These are phyloP conservation scores for Cutaneotrichosporon sp. DNA, from an alignment of 1,284 basidiomycete genomes.

Conservation along the genomic window DNA sequence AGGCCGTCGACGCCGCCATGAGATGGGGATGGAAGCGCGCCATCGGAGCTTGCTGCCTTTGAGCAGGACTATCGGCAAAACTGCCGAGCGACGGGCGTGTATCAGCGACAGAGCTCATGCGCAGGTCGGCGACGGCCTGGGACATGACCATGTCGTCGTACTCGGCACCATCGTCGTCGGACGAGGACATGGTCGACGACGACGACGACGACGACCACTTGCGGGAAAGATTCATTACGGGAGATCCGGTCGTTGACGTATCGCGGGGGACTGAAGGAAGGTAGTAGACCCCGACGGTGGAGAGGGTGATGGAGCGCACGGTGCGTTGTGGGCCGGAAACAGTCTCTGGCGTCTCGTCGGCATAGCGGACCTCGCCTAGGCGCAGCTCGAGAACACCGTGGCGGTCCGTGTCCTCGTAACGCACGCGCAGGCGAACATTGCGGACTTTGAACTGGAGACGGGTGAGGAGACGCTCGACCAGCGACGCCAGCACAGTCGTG, in stretches of 20 bases:
- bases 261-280: conserved; percentile 6
- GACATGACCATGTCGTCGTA: conserved; percentile 49
- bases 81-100: too few relatives aligned
- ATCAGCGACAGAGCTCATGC: conserved; percentile 29
- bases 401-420: conserved; percentile 28
- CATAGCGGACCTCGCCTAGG: conserved; percentile 39
- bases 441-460: conserved; percentile 71
- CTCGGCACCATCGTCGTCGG: conserved; percentile 9
- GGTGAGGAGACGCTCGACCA: conserved; percentile 76
- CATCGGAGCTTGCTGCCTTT: too few relatives aligned
- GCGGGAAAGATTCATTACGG: not conserved
- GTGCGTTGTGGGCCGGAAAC: conserved; percentile 13
- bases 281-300: conserved; percentile 24
- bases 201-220: conserved; percentile 18
- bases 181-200: conserved; percentile 23
- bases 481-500: conserved; percentile 73
- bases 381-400: conserved; percentile 37
- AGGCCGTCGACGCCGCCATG: too few relatives aligned
- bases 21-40: too few relatives aligned
- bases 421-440: conserved; percentile 57
- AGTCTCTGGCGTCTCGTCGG: conserved; percentile 31
- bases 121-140: conserved; percentile 50
- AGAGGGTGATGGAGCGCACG: conserved; percentile 24
- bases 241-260: too few relatives aligned
- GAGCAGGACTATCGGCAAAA: too few relatives aligned